Percentiles rank a stretch among this genome's conserved stretches.
These are phyloP conservation scores for Kwoniella sp. DNA, from an alignment of 768 basidiomycete genomes.

Conservation along the genomic window DNA sequence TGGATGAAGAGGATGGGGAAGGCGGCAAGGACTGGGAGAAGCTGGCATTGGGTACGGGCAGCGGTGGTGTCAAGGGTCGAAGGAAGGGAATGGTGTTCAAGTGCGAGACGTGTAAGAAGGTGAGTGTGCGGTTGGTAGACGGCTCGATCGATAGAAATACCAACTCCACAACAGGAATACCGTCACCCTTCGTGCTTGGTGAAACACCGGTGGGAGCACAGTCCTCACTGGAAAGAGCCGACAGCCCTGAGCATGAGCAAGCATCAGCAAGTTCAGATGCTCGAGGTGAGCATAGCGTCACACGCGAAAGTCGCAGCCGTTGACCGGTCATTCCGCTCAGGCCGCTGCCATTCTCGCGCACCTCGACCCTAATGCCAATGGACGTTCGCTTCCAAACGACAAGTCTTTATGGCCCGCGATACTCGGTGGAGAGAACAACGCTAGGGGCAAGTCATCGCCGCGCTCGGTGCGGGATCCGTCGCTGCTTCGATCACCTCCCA, in stretches of 20 bases:
- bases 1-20: conserved; percentile 37
- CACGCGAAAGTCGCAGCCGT: neutral
- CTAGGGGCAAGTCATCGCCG: conserved; percentile 9
- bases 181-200: conserved; percentile 86
- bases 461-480: conserved; percentile 30
- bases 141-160: neutral
- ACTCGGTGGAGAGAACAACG: conserved; percentile 10
- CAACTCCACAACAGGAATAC: conserved; percentile 49
- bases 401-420: conserved; percentile 77
- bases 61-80: conserved; percentile 54
- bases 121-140: conserved; percentile 41
- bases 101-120: conserved; percentile 95
- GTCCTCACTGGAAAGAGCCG: conserved; percentile 91
- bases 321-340: conserved; percentile 48
- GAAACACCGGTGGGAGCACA: conserved; percentile 98
- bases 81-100: conserved; percentile 81
- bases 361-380: conserved; percentile 61
- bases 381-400: conserved; percentile 84
- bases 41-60: conserved; percentile 44
- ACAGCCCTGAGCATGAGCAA: conserved; percentile 86
- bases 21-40: conserved; percentile 28
- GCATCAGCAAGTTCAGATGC: conserved; percentile 93
- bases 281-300: conserved; percentile 62
- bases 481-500: conserved; percentile 32
- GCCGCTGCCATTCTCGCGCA: conserved; percentile 94